Evolutionary conservation across 2,329 filamentous ascomycete species (phyloP).

Genomic region (Grosmannia penicillata): DNA sequence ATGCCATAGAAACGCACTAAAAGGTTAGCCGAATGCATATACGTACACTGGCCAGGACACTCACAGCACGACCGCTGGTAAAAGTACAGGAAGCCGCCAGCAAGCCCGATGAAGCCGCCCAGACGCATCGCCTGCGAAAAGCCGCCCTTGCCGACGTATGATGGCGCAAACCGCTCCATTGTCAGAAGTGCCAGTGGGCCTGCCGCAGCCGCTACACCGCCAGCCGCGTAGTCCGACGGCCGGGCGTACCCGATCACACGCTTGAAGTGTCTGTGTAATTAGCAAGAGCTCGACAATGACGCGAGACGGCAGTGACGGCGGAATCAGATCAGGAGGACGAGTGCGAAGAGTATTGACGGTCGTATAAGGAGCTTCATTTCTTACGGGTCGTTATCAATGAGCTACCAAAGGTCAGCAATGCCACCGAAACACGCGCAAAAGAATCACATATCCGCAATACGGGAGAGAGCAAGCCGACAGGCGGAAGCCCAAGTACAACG

Average conservation of each 20-base stretch:
- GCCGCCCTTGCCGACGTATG: slow-evolving; percentile 67
- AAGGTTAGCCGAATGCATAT: too few relatives aligned
- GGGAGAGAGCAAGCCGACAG: not conserved
- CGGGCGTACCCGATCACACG: slow-evolving; percentile 82
- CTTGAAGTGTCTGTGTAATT: slow-evolving; percentile 60
- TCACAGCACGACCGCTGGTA: slow-evolving; percentile 75
- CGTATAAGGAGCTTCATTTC: not conserved
- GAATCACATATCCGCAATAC: not conserved
- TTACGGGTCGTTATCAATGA: slow-evolving; percentile 99
- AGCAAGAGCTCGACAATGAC: not conserved
- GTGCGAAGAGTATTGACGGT: not conserved
- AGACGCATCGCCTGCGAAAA: slow-evolving; percentile 76
- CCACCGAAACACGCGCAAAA: slow-evolving; percentile 7
- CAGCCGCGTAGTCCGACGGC: slow-evolving; percentile 65
- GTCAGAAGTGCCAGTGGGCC: slow-evolving; percentile 60
- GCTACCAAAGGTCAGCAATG: slow-evolving; percentile 39
- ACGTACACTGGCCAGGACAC: too few relatives aligned
- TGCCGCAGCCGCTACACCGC: slow-evolving; percentile 50
- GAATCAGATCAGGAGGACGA: not conserved
- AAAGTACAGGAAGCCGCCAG: slow-evolving; percentile 70
- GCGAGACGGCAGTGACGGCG: not conserved
- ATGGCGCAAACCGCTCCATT: slow-evolving; percentile 76
- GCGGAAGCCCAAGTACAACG: slow-evolving; percentile 11
- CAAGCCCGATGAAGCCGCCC: slow-evolving; percentile 53
- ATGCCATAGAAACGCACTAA: slow-evolving; percentile 97